Evolutionary conservation across 192 early-diverging fungal genomes (phyloP), one percentile per base, ranked within the genome.

Genomic region (Coemansia furcata): DNA sequence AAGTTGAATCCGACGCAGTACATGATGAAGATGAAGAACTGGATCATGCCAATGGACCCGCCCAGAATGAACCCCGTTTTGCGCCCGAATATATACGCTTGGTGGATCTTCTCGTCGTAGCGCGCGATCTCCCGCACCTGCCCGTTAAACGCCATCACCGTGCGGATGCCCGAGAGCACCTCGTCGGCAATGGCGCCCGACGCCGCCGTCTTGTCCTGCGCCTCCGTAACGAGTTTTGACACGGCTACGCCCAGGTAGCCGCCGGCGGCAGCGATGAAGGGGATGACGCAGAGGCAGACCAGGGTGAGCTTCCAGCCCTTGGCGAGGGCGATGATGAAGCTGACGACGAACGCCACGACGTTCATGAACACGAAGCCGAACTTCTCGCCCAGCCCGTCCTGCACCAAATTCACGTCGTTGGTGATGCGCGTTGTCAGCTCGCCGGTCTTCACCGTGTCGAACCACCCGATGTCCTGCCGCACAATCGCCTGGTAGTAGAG

Each of bases 371-470:
- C 76, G 40, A 92, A 75, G 49, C 90, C 89, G 26, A 93, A 85
- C 67, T 97, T 97, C 50, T 94, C 93, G 32, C 86, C 86, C 30
- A 97, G 87, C 46, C 92, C 94, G 71, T 95, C 94, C 76, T 96
- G 93, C 35, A 94, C 88, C 35, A 95, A 60, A 52, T 90, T 88
- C 32, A 90, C 94, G 54, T 97, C 94, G 54, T 89, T 86, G 55
- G 94, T 89, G 57, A 97, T 86, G 36, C 94, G 89, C n/a, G 94
- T 92, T 11, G 92, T 91, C 54, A 97, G 83, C 62, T 90, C 89
- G 49, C 92, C 95, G 43, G 88, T 85, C 72, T 87, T 83, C 17
- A 85, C 79, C 37, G 84, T 80, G 67, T 98, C 95, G 74, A 95
- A 95, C 88, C 91, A 98, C 19, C 84, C 86, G 67, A 94, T 92